Percentiles rank a stretch among this genome's conserved stretches.
Evolutionary conservation across 2,329 filamentous ascomycete genomes (phyloP).

Genomic region (Aspergillus sp.): DNA sequence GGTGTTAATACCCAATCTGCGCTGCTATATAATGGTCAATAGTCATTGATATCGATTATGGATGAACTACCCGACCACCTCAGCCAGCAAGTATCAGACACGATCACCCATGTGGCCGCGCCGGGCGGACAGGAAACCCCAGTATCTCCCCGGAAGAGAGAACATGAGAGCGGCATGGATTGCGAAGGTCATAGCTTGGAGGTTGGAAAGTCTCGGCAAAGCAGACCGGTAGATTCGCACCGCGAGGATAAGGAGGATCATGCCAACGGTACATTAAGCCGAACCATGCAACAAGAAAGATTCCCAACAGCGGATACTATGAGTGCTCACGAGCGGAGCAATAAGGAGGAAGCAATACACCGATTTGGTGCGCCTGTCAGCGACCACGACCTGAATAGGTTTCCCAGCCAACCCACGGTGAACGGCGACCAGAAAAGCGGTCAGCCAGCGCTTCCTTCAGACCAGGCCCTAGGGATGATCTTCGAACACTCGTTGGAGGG

Average conservation of each 20-base stretch:
- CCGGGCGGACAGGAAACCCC: background rate
- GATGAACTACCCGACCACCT: background rate
- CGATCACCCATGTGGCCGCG: background rate
- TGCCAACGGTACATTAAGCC: background rate
- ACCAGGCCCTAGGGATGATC: constrained; percentile 24
- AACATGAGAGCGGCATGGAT: background rate
- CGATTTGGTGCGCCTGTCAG: constrained; percentile 1
- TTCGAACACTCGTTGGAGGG: constrained; percentile 20
- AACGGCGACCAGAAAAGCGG: constrained; percentile 18
- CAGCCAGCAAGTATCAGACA: background rate
- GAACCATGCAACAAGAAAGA: background rate
- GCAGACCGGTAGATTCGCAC: background rate
- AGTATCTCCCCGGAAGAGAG: background rate
- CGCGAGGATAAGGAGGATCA: background rate
- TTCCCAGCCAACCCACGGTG: constrained; percentile 4
- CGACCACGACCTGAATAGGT: background rate
- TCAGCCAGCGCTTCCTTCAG: constrained; percentile 14
- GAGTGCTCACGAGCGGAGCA: background rate
- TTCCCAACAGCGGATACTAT: background rate
- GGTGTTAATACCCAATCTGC: background rate
- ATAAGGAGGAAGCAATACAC: background rate
- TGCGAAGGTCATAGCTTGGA: background rate
- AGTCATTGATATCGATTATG: background rate
- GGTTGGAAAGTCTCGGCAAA: background rate
- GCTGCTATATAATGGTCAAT: constrained; percentile 5